Percentiles rank a stretch among this genome's conserved stretches.
Conservation (phyloP, 441 rosid species). For the Breynia disticha region DNA sequence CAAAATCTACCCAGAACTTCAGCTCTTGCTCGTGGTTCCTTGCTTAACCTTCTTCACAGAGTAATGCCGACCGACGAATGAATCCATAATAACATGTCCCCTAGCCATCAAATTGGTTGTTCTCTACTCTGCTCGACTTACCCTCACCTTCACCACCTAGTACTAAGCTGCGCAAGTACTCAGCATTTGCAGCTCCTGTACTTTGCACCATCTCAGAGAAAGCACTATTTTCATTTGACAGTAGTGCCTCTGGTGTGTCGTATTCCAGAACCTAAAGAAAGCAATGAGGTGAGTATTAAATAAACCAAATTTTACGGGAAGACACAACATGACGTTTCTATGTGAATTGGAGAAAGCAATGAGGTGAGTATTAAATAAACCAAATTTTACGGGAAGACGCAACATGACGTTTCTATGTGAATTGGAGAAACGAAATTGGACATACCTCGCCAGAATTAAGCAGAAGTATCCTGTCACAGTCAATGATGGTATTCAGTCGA, state of each 20-base stretch:
- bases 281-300: too few species aligned
- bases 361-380: neutral
- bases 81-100: too few species aligned
- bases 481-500: constrained; percentile 81
- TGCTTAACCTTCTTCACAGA: constrained; percentile 13
- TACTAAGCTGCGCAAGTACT: constrained; percentile 66
- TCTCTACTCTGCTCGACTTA: constrained; percentile 16
- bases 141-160: constrained; percentile 34
- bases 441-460: constrained; percentile 84
- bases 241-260: constrained; percentile 60
- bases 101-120: constrained; percentile 15
- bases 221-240: constrained; percentile 57
- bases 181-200: constrained; percentile 91
- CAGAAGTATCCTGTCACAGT: constrained; percentile 72
- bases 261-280: constrained; percentile 68
- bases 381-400: too few species aligned
- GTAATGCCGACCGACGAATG: too few species aligned
- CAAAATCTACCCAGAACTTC: too few species aligned
- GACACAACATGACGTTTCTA: too few species aligned
- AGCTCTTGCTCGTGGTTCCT: too few species aligned
- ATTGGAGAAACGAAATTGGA: neutral
- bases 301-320: too few species aligned
- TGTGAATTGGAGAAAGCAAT: too few species aligned
- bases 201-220: constrained; percentile 41
- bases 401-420: too few species aligned